phyloP scores from a whole-genome alignment of 371 early-diverging fungal genomes.

The Mucor irregularis region DNA sequence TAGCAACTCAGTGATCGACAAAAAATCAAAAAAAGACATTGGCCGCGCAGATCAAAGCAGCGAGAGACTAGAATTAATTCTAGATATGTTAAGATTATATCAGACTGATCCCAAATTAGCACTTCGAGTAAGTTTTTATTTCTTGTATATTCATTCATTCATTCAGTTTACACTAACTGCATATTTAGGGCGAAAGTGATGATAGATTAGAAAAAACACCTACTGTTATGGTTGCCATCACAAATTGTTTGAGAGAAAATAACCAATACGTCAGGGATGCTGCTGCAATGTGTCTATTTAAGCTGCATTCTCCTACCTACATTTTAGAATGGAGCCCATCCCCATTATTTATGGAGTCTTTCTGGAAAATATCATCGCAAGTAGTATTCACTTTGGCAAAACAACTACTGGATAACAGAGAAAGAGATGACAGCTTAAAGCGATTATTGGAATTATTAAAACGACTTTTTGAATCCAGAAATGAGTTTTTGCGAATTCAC shows the following conservation, averaged over 20 bases:
- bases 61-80: constrained; percentile 73
- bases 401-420: constrained; percentile 55
- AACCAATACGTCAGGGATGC: constrained; percentile 64
- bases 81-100: constrained; percentile 75
- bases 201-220: constrained; percentile 64
- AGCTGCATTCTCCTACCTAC: constrained; percentile 59
- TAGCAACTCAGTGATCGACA: constrained; percentile 29
- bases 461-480: constrained; percentile 61
- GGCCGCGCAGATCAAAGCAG: constrained; percentile 47
- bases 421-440: constrained; percentile 54
- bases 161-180: too few species aligned
- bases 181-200: constrained; percentile 35
- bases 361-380: constrained; percentile 71
- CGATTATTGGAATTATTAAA: constrained; percentile 61
- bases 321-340: constrained; percentile 68
- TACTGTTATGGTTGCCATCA: constrained; percentile 64
- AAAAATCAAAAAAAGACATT: constrained; percentile 41
- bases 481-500: constrained; percentile 58
- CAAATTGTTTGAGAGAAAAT: constrained; percentile 65
- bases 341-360: constrained; percentile 57
- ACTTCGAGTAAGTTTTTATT: constrained; percentile 54
- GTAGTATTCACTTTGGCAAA: constrained; percentile 55
- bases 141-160: not conserved
- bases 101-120: constrained; percentile 73
- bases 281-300: constrained; percentile 71